Evolutionary conservation across 352 stramenopile genomes (phyloP), one percentile per base, ranked within the genome.

Genomic region (Phytophthora multivora): DNA sequence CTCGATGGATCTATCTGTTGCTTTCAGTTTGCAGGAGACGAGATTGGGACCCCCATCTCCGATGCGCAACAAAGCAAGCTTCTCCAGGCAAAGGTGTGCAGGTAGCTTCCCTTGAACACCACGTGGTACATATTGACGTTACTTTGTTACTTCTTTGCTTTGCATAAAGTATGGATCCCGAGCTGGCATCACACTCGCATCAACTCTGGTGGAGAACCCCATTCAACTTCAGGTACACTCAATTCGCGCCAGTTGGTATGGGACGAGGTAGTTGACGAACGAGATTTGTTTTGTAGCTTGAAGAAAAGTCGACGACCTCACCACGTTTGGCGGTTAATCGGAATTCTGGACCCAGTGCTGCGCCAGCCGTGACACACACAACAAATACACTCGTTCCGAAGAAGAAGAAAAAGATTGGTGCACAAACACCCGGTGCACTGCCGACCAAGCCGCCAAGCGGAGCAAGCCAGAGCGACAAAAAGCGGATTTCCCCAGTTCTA

Each of bases 1-100:
- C 77, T 96, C 18, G 88, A 96, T 50, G 88, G 88, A 4, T 75
- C 80, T n/a, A 76, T 96, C 28, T 96, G 88, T 54, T 92, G 83
- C 56, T 94, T 96, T 61, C 75, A 93, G 39, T 88, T 95, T 38
- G 71, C 72, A 35, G 51, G 49, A 0, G 69, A 79, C 5, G 87
- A 95, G 60, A 81, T 94, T 31, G 87, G 87, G 4, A 64, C 45
- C 10, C 83, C 87, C 3, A 87, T 95, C 18, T 88, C 87, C 0
- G 81, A 89, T 49, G 51, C 84, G 2, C 66, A 84, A 3, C 85
- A 94, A 56, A 95, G 85, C 68, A 92, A 92, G 28, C 52, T 95
- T 9, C 65, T 95, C 2, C 87, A 95, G 53, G 71, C 74, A 36
- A 91, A 91, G 73, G 86, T 94, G 50, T 3, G 21, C 21, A 23